phyloP scores from a whole-genome alignment of 371 early-diverging fungal species.

The Circinella minor region DNA sequence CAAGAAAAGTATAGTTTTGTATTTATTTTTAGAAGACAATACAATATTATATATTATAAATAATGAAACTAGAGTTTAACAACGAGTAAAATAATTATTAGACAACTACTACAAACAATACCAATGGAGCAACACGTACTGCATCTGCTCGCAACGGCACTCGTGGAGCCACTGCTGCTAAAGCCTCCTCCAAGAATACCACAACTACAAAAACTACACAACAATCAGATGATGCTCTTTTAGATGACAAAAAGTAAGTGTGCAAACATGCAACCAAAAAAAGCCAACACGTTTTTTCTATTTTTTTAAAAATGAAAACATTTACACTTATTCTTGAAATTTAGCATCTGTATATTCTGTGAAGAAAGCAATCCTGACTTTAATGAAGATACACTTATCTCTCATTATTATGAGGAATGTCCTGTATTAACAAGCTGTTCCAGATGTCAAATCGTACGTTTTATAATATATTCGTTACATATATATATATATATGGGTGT shows the following conservation, averaged over 20 bases:
- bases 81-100: neutral
- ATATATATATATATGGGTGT: neutral
- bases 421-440: conserved; percentile 75
- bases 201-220: conserved; percentile 10
- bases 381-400: conserved; percentile 74
- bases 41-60: too few species aligned
- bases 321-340: neutral
- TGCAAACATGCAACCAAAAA: neutral
- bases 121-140: conserved; percentile 3
- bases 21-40: neutral
- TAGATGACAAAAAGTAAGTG: conserved; percentile 6
- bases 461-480: neutral
- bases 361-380: conserved; percentile 69
- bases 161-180: conserved; percentile 4
- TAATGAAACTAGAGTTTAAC: neutral
- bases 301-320: neutral
- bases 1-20: neutral
- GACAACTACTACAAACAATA: neutral
- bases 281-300: too few species aligned
- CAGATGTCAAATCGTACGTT: conserved; percentile 66
- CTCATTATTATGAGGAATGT: conserved; percentile 81
- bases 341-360: conserved; percentile 77
- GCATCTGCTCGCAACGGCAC: conserved; percentile 5
- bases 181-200: conserved; percentile 7
- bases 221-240: neutral